A percentile compares a stretch with the other conserved stretches of the same genome.
phyloP scores from a whole-genome alignment of 1,284 basidiomycete genomes.

The Pseudozyma sp. region DNA sequence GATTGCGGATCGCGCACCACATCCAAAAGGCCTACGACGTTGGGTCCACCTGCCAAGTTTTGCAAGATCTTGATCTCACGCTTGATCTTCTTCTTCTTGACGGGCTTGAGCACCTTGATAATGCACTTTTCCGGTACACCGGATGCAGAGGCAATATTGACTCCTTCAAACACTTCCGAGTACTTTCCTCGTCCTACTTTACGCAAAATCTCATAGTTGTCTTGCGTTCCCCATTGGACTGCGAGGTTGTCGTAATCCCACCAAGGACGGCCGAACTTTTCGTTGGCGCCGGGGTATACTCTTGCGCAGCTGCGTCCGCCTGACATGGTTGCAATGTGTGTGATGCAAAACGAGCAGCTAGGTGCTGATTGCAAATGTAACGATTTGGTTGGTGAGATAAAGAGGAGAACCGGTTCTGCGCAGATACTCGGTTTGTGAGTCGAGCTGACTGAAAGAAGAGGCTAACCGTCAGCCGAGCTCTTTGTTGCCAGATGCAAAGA shows the following conservation, averaged over 20 bases:
- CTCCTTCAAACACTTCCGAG: slow-evolving; percentile 87
- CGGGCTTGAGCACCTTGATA: slow-evolving; percentile 98
- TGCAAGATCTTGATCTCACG: slow-evolving; percentile 98
- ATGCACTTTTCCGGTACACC: slow-evolving; percentile 84
- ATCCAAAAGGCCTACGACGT: slow-evolving; percentile 87
- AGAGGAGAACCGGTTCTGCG: no score
- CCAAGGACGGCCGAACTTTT: slow-evolving; percentile 74
- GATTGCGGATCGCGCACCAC: slow-evolving; percentile 90
- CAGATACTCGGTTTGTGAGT: no score
- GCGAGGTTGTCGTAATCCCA: slow-evolving; percentile 74
- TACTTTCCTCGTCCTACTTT: slow-evolving; percentile 93
- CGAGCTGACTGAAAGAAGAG: no score
- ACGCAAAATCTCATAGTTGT: slow-evolving; percentile 97
- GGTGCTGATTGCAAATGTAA: neutral
- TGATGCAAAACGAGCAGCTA: neutral
- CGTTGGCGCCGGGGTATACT: slow-evolving; percentile 75
- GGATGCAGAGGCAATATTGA: slow-evolving; percentile 85
- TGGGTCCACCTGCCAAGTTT: slow-evolving; percentile 92
- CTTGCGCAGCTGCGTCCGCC: slow-evolving; percentile 68
- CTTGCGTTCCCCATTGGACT: slow-evolving; percentile 75
- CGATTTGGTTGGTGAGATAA: no score
- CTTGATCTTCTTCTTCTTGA: slow-evolving; percentile 99
- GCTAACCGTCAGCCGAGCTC: no score
- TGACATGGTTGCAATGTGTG: slow-evolving; percentile 28
- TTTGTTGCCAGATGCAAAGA: no score